Base-by-base conservation (phyloP, 495 filamentous ascomycete genomes). In the Lasiosphaeria miniovina region DNA sequence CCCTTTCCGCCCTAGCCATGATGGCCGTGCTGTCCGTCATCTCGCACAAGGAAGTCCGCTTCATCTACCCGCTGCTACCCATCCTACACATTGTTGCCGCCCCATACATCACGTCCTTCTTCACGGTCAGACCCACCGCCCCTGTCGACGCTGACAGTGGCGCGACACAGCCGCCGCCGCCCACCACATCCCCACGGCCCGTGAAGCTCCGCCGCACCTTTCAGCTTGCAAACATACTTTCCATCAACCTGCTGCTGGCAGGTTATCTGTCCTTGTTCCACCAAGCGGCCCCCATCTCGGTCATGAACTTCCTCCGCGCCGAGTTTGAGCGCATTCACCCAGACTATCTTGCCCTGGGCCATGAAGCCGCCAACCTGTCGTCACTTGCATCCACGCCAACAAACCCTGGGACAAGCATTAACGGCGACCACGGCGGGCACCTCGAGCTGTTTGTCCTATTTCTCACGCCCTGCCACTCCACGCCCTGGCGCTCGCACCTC, bases 381-480 rank as follows among this genome's bases (percentile, higher is more conserved):
- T 17, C 15, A 15, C 3, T 5, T 31, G 10, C 8, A 48, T 41
- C 50, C 56, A 58, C 52, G 12, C 1, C 38, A 41, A 8, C 14
- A n/a, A 49, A 12, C 46, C 9, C 36, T 3, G 14, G 8, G 14
- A 9, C 38, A 14, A 3, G 8, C 38, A 41, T 53, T 36, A 15
- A 10, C 59, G 68, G 61, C 56, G 45, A 49, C 31, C 46, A 53
- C 33, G 58, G 14, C 7, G 38, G 12, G 8, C 12, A 2, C 50
- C 53, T 64, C 33, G 75, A 81, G 36, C 85, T 88, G 35, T 91
- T 90, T 41, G 88, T 85, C 6, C 90, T 87, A 4, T 97, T 98
- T 74, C 81, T 98, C n/a, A 96, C 94, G 81, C 94, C 95, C 14
- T 98, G 94, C 74, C 95, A 98, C 77, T 89, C 88, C 63, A 97